phyloP scores from a whole-genome alignment of 768 basidiomycete genomes.

The Rhizopogon rudus region DNA sequence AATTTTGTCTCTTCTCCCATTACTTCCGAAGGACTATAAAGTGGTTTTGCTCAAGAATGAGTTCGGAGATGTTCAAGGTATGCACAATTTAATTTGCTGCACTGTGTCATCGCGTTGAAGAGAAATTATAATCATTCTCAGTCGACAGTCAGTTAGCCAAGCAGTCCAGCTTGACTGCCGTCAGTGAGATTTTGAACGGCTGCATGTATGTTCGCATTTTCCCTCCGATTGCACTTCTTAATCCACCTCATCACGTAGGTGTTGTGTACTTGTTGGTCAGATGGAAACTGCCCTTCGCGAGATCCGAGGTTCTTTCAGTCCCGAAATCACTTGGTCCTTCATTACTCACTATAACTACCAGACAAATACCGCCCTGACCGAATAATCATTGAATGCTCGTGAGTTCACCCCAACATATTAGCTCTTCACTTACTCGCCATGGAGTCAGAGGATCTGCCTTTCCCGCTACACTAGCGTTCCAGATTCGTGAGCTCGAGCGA shows the following conservation, averaged over 20 bases:
- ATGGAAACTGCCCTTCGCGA: constrained; percentile 90
- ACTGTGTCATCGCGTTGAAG: neutral
- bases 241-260: constrained; percentile 40
- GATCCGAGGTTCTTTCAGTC: constrained; percentile 58
- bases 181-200: constrained; percentile 94
- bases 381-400: constrained; percentile 96
- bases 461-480: constrained; percentile 92
- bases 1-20: constrained; percentile 79
- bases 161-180: constrained; percentile 78
- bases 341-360: constrained; percentile 22
- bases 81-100: constrained; percentile 2
- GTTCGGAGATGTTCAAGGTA: constrained; percentile 91
- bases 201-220: constrained; percentile 59
- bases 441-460: constrained; percentile 81
- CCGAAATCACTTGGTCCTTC: neutral
- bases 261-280: constrained; percentile 91
- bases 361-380: constrained; percentile 84
- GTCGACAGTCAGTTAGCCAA: constrained; percentile 91
- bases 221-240: neutral
- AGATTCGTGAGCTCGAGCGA: constrained; percentile 84
- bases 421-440: constrained; percentile 1
- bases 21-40: constrained; percentile 81
- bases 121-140: constrained; percentile 20
- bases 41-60: constrained; percentile 94
- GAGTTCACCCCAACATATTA: constrained; percentile 19